These are phyloP conservation scores for Pleoardoris graminearum DNA, from an alignment of 2,329 filamentous ascomycete genomes.

Conservation along the genomic window DNA sequence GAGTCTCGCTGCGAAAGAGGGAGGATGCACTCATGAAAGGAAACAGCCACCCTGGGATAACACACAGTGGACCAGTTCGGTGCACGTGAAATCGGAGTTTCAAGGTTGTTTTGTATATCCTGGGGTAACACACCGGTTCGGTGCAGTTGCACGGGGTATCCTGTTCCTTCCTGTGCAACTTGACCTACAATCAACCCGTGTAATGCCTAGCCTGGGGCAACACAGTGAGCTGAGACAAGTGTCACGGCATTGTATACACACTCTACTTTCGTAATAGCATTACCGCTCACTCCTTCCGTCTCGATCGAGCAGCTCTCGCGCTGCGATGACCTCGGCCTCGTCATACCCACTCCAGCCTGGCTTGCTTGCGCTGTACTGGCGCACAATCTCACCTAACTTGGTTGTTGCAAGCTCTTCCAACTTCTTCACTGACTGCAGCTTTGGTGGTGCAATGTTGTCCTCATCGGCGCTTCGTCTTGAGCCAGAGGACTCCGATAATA, in stretches of 20 bases:
- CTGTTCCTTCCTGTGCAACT: not conserved
- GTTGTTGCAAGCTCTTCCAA: constrained; percentile 73
- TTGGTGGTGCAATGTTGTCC: constrained; percentile 56
- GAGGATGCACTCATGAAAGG: no score
- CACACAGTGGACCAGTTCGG: no score
- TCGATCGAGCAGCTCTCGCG: constrained; percentile 66
- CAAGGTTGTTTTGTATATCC: not conserved
- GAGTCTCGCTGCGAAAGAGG: no score
- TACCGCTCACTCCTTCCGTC: constrained; percentile 44
- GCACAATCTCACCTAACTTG: constrained; percentile 77
- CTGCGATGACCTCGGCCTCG: constrained; percentile 70
- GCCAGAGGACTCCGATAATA: constrained; percentile 37
- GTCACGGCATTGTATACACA: not conserved
- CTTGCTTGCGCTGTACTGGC: constrained; percentile 62
- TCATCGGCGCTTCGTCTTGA: constrained; percentile 38
- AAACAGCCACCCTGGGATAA: no score
- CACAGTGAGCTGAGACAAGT: not conserved
- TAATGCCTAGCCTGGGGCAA: no score
- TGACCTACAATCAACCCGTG: not conserved
- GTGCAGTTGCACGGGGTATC: not conserved
- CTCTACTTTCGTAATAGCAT: not conserved
- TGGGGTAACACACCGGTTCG: not conserved
- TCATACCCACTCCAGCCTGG: constrained; percentile 74
- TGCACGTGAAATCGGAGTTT: no score
- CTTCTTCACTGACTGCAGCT: constrained; percentile 63